Base-by-base conservation (phyloP, 306 rosid species). In the Vigna hirtella region DNA sequence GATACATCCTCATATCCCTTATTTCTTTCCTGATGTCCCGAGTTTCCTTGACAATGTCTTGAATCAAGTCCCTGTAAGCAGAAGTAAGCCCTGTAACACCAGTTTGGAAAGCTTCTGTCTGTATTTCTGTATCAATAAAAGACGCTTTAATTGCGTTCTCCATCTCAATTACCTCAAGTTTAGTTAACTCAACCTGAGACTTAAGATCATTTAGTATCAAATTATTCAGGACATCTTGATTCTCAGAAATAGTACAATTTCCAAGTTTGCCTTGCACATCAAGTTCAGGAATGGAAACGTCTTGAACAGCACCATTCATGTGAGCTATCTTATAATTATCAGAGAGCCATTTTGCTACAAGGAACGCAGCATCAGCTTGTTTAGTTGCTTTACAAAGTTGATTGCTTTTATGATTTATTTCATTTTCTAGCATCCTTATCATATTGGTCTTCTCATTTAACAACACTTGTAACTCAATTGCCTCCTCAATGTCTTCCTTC, bases 311-410 rank as follows among this genome's bases (percentile, higher is more conserved):
- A 80, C 48, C 78, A 70, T 82, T 79, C 51, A 53, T 49, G 32
- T 63, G 85, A 76, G 78, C 76, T 62, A 58, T 82, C 69, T 85
- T 81, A 34, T 67, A 65, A 74, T 75, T 2, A 79, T 90, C 88
- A 69, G 77, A 83, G 73, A 89, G 87, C 94, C 96, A 86, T 74
- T 86, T 86, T 58, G 79, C 86, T 30, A 87, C 87, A 42, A 81
- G 66, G 34, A 86, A 86, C 62, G 89, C 90, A 71, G 88, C 90
- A 72, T 74, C 85, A 49, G 88, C 90, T 73, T 80, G 76, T 74
- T 83, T 83, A 72, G 83, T 87, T 82, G 83, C 86, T 82, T 85
- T 82, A 62, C 70, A 79, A 65, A 87, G 65, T 81, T 77, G 90
- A 82, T 72, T 83, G 47, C 80, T 77, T 81, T 81, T 86, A 63